These are phyloP conservation scores for Zelopaecilomyces penicillatus DNA, from an alignment of 2,329 filamentous ascomycete genomes.

Conservation along the genomic window DNA sequence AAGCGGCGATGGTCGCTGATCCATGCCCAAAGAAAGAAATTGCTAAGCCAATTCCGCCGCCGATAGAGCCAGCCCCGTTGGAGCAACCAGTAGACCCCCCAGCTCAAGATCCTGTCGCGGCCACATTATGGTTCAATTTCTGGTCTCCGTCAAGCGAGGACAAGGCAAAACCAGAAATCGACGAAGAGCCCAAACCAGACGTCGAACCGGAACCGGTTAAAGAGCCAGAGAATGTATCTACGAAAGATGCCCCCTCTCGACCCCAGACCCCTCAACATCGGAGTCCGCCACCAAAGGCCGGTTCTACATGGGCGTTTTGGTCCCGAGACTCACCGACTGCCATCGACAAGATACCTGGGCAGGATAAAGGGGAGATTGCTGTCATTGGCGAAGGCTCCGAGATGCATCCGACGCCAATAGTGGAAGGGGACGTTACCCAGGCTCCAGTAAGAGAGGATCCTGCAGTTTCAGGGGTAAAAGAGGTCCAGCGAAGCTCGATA, in stretches of 20 bases:
- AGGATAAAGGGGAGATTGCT: slow-evolving; percentile 45
- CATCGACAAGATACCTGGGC: slow-evolving; percentile 20
- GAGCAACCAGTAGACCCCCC: slow-evolving; percentile 11
- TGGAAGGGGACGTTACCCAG: slow-evolving; percentile 33
- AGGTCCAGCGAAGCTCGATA: slow-evolving; percentile 17
- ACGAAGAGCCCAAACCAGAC: slow-evolving; percentile 1
- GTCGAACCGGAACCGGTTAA: slow-evolving; percentile 16
- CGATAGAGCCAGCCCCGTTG: slow-evolving; percentile 11
- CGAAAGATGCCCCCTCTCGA: slow-evolving; percentile 32
- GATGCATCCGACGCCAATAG: slow-evolving; percentile 42
- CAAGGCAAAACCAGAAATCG: slow-evolving; percentile 6
- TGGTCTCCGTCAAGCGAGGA: slow-evolving; percentile 24
- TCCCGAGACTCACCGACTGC: slow-evolving; percentile 47
- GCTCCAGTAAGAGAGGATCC: slow-evolving; percentile 26
- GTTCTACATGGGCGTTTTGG: slow-evolving; percentile 77
- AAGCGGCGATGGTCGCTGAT: no score
- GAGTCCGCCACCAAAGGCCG: slow-evolving; percentile 36
- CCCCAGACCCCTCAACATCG: slow-evolving; percentile 22
- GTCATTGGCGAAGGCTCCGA: slow-evolving; percentile 50
- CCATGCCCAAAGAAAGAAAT: slow-evolving; percentile 7
- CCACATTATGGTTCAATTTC: slow-evolving; percentile 33
- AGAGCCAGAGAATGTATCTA: slow-evolving; percentile 31
- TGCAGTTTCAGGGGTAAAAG: slow-evolving; percentile 21
- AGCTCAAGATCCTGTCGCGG: slow-evolving; percentile 9
- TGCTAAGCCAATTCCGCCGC: neutral